phyloP scores from a whole-genome alignment of 176 grass and related monocot species.

The Oryza officinalis region DNA sequence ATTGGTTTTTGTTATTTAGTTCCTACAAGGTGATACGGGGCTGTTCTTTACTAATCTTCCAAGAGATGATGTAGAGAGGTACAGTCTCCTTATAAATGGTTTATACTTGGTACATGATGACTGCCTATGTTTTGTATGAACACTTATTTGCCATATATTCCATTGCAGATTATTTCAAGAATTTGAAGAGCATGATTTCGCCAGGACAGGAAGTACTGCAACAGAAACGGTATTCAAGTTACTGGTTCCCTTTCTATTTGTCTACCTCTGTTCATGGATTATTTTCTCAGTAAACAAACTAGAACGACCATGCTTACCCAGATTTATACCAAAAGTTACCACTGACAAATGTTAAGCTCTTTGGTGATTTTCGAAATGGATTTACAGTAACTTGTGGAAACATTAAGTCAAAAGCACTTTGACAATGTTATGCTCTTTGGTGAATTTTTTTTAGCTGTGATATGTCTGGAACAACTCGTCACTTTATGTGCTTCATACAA shows the following conservation, averaged over 20 bases:
- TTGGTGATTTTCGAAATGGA: not conserved
- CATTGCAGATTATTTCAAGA: slow-evolving; percentile 64
- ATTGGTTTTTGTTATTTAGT: slow-evolving; percentile 41
- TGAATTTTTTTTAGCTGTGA: not conserved
- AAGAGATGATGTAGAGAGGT: slow-evolving; percentile 92
- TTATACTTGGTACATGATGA: not conserved
- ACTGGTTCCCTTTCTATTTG: not conserved
- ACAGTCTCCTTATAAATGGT: not conserved
- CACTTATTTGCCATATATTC: not conserved
- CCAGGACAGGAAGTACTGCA: slow-evolving; percentile 68
- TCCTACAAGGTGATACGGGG: slow-evolving; percentile 71
- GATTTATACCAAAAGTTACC: not conserved
- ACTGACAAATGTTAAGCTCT: not conserved
- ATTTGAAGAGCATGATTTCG: slow-evolving; percentile 84
- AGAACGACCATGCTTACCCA: not conserved
- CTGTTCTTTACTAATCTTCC: slow-evolving; percentile 76
- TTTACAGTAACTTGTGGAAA: not conserved
- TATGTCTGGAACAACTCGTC: not conserved
- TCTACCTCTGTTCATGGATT: slow-evolving; percentile 5
- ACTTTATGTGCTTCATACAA: not conserved
- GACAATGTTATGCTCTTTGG: too few species aligned
- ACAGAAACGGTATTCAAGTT: slow-evolving; percentile 64
- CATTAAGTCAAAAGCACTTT: not conserved
- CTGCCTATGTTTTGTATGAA: not conserved
- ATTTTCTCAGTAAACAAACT: not conserved